phyloP scores from a whole-genome alignment of 1,139 yeast genomes.

The Lizanozyma gosingica region DNA sequence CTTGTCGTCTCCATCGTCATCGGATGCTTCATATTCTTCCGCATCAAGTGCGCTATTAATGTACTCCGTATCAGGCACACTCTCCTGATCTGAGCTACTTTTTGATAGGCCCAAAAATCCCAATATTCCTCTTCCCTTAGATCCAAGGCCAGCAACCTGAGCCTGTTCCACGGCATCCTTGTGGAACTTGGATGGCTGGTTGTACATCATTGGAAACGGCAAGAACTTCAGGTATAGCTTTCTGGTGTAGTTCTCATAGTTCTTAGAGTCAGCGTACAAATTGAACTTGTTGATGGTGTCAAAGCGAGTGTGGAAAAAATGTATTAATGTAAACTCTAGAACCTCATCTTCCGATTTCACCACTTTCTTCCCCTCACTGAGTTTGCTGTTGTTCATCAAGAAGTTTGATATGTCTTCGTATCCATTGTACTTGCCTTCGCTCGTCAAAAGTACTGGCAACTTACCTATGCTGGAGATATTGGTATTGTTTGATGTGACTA shows the following conservation, averaged over 20 bases:
- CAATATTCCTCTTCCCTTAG: neutral
- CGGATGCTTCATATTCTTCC: neutral
- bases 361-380: constrained; percentile 4
- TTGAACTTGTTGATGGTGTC: constrained; percentile 52
- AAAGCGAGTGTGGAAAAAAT: constrained; percentile 30
- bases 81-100: neutral
- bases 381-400: constrained; percentile 12
- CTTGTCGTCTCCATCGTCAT: neutral
- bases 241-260: constrained; percentile 60
- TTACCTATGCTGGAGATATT: constrained; percentile 41
- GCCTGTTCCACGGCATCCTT: constrained; percentile 26
- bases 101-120: neutral
- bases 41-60: neutral
- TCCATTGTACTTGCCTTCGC: constrained; percentile 31
- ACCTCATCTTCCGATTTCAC: constrained; percentile 13
- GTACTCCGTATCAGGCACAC: neutral
- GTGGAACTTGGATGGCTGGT: constrained; percentile 53
- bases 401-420: constrained; percentile 38
- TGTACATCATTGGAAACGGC: constrained; percentile 84
- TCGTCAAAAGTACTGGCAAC: constrained; percentile 46
- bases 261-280: constrained; percentile 47
- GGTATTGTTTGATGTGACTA: constrained; percentile 53
- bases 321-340: constrained; percentile 16
- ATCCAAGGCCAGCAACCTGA: neutral
- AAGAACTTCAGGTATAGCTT: constrained; percentile 48